Conservation (phyloP, 306 rosid species). For the Ceratonia siliqua region DNA sequence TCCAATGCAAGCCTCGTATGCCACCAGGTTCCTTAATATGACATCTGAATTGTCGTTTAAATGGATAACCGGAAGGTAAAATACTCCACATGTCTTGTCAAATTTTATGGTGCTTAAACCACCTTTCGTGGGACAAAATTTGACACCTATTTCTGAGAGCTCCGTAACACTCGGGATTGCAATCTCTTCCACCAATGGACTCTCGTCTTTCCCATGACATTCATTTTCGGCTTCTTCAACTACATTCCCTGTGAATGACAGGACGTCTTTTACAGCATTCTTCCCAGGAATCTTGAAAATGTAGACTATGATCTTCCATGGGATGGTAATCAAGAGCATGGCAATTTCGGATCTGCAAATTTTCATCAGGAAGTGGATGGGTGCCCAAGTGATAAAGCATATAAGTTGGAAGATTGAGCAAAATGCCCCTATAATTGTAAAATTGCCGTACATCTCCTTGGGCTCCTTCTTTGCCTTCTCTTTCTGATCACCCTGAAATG, state of each 20-base stretch:
- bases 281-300: background rate
- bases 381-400: background rate
- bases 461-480: background rate
- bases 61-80: constrained; percentile 4
- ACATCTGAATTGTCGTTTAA: constrained; percentile 17
- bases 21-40: constrained; percentile 17
- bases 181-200: constrained; percentile 3
- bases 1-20: constrained; percentile 16
- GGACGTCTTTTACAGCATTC: background rate
- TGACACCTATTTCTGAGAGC: background rate
- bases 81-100: background rate
- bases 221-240: background rate
- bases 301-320: background rate
- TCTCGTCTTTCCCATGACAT: background rate
- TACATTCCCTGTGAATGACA: background rate
- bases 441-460: background rate
- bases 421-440: background rate
- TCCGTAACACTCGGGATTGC: constrained; percentile 15
- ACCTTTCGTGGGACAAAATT: constrained; percentile 5
- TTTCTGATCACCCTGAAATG: background rate
- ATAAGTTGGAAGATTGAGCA: background rate
- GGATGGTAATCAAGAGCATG: background rate
- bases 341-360: background rate
- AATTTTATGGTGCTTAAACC: background rate
- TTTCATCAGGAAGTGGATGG: background rate